Base-by-base conservation (phyloP, 2,329 filamentous ascomycete genomes). In the Sphaceloma murrayae region DNA sequence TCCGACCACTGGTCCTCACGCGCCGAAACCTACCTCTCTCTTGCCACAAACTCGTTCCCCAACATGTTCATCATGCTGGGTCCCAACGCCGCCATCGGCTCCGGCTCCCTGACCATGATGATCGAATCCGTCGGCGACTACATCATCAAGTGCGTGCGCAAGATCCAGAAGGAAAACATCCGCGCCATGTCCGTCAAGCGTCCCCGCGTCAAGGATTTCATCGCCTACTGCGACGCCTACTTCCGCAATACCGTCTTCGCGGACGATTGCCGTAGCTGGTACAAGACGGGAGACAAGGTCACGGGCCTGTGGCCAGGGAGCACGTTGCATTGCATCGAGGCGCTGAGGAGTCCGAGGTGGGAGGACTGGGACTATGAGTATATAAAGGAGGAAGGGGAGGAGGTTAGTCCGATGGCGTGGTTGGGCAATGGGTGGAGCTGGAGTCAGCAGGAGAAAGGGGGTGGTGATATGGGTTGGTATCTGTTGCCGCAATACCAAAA, bases 201-300 rank as follows among this genome's bases (percentile, higher is more conserved):
- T 1, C 63, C 64, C 13, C 68, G 66, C 1, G 66, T 74, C 5
- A 56, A 58, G 8, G 74, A 75, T 48, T 76, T 77, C 55, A 63
- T 69, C 21, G 7, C 9, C 2, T 63, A 66, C 57, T 64, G 65
- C 32, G 64, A 69, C 46, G 49, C 52, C 3, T 70, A 66, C 54
- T 68, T 72, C 62, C 51, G 59, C 39, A 55, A 52, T 18, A 67
- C 68, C 0, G 68, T 71, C 1, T 73, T 66, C 62, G 54, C 63
- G 13, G 66, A 66, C 39, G 52, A 59, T 1, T 73, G 68, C 49
- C 63, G 59, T 17, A 64, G 59, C 0, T 72, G 66, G 66, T 67
- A 67, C 54, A 62, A 61, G 48, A 52, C 49, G 10, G 47, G 43
- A 0, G 49, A 50, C 7, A 32, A 42, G 13, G 45, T 49, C 11